Conservation (phyloP, 768 basidiomycete species). For the Rubroboletus satanas region DNA sequence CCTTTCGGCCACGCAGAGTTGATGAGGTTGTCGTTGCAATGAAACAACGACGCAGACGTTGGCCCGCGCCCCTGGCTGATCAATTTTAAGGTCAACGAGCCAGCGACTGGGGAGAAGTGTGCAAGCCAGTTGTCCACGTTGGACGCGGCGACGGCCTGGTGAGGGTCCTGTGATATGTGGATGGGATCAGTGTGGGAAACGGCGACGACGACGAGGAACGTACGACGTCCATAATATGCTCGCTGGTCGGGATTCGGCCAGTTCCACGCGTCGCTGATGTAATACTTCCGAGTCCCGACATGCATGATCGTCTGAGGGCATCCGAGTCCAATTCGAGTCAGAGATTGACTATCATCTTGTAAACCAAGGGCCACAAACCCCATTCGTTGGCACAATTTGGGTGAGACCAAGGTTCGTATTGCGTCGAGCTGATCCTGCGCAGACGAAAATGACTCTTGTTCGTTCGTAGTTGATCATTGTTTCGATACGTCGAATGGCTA, state of each 20-base stretch:
- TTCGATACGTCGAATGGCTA: not conserved
- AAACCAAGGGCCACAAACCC: too few relatives aligned
- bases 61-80: too few relatives aligned
- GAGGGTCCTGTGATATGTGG: constrained; percentile 14
- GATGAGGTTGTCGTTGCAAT: too few relatives aligned
- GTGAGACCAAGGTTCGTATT: too few relatives aligned
- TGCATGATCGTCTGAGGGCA: too few relatives aligned
- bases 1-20: too few relatives aligned
- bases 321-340: too few relatives aligned
- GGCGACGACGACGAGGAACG: constrained; percentile 11
- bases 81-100: not conserved
- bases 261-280: constrained; percentile 11
- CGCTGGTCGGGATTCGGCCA: constrained; percentile 12
- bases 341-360: too few relatives aligned
- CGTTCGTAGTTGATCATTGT: not conserved
- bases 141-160: not conserved
- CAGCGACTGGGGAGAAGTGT: constrained; percentile 44
- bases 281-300: not conserved
- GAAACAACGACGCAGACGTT: too few relatives aligned
- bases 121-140: constrained; percentile 25
- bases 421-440: not conserved
- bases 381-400: too few relatives aligned
- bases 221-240: constrained; percentile 26
- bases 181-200: not conserved
- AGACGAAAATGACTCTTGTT: not conserved